These are phyloP conservation scores for Paracoccidioides lutzii DNA, from an alignment of 2,329 filamentous ascomycete species.

Conservation along the genomic window DNA sequence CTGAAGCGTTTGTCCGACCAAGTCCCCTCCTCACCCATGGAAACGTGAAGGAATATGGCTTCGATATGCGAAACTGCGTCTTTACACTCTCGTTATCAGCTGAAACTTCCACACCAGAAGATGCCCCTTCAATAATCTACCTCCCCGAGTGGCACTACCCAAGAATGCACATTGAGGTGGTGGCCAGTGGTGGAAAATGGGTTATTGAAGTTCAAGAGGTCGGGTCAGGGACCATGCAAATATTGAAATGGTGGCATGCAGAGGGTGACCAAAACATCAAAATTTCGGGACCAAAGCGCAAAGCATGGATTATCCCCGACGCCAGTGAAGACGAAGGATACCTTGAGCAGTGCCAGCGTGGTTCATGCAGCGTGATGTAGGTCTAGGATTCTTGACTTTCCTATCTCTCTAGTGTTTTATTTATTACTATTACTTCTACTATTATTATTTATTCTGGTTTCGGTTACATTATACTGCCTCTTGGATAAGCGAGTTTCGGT, in stretches of 20 bases:
- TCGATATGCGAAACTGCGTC: constrained; percentile 65
- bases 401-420: too few species aligned
- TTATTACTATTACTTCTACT: neutral
- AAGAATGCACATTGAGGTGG: constrained; percentile 54
- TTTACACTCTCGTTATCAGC: constrained; percentile 63
- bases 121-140: constrained; percentile 66
- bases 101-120: constrained; percentile 45
- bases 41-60: constrained; percentile 56
- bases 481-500: neutral
- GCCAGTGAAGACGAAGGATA: constrained; percentile 65
- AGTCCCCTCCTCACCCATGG: constrained; percentile 66
- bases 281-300: constrained; percentile 60
- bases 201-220: constrained; percentile 62
- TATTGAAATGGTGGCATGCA: constrained; percentile 83
- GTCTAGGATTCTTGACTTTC: neutral
- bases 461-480: neutral
- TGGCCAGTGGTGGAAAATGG: constrained; percentile 81
- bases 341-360: constrained; percentile 47
- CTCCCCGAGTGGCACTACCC: constrained; percentile 91
- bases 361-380: constrained; percentile 40
- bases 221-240: constrained; percentile 57
- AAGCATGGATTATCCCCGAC: constrained; percentile 30
- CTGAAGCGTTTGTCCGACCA: constrained; percentile 84
- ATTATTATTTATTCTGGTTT: too few species aligned
- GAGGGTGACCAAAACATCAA: constrained; percentile 70